Evolutionary conservation across 2,329 filamentous ascomycete genomes (phyloP).

Genomic region (Fusarium musae): DNA sequence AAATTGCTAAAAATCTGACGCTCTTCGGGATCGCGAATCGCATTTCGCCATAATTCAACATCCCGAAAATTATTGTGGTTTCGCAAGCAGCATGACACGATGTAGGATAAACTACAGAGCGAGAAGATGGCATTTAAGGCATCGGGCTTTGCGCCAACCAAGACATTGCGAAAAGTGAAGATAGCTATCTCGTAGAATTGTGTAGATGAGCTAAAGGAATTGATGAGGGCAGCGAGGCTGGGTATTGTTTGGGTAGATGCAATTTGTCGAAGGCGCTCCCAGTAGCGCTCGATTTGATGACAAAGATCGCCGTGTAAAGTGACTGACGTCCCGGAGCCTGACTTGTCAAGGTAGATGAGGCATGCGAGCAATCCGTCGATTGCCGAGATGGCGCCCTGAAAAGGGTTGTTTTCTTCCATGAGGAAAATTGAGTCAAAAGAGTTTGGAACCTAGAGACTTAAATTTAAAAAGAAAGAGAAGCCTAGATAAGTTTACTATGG

Average conservation of each 20-base stretch:
- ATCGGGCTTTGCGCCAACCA: background rate
- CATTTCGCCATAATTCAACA: fast-evolving
- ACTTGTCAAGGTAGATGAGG: fast-evolving
- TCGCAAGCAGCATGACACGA: fast-evolving
- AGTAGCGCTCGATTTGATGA: background rate
- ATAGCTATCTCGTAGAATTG: fast-evolving
- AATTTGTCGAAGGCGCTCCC: fast-evolving
- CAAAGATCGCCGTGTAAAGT: too few relatives aligned
- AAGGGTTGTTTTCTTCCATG: background rate
- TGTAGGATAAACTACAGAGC: fast-evolving
- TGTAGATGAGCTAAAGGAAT: fast-evolving
- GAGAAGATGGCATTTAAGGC: fast-evolving
- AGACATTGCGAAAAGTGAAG: background rate
- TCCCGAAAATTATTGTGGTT: fast-evolving
- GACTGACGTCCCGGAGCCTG: too few relatives aligned
- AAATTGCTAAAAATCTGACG: fast-evolving
- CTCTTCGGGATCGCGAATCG: fast-evolving
- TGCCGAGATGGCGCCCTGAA: background rate
- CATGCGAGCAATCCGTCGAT: background rate
- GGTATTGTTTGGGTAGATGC: fast-evolving
- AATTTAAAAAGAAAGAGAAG: too few relatives aligned
- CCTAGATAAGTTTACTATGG: too few relatives aligned
- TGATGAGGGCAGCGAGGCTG: fast-evolving
- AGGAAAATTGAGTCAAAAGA: too few relatives aligned
- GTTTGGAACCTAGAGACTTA: too few relatives aligned